A percentile compares a stretch with the other conserved stretches of the same genome.
phyloP scores from a whole-genome alignment of 257 asterid species.

The Penstemon davidsonii region DNA sequence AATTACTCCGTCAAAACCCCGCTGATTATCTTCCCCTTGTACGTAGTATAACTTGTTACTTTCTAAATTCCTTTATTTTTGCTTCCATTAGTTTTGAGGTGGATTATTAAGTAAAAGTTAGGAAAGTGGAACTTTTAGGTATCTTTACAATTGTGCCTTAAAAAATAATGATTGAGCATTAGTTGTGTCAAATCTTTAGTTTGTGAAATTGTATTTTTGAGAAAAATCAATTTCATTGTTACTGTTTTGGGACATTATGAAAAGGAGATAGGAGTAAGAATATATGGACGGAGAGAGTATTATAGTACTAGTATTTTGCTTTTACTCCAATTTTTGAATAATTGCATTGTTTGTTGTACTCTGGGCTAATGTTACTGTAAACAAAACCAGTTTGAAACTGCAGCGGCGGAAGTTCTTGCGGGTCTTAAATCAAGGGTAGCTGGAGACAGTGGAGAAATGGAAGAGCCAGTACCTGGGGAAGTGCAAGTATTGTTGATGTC shows the following conservation, averaged over 20 bases:
- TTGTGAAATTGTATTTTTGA: too few relatives aligned
- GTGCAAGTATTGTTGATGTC: conserved; percentile 89
- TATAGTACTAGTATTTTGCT: conserved; percentile 15
- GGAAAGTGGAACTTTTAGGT: too few relatives aligned
- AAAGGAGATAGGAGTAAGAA: too few relatives aligned
- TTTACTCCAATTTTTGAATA: too few relatives aligned
- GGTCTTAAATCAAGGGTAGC: conserved; percentile 78
- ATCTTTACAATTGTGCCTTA: too few relatives aligned
- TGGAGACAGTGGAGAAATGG: conserved; percentile 83
- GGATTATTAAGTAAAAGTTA: too few relatives aligned
- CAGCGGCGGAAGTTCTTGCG: conserved; percentile 87
- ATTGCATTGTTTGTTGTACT: background rate
- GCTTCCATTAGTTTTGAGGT: too few relatives aligned
- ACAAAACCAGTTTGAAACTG: conserved; percentile 74
- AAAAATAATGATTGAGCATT: too few relatives aligned
- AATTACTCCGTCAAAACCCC: conserved; percentile 79
- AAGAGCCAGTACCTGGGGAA: conserved; percentile 85
- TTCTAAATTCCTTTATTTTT: too few relatives aligned
- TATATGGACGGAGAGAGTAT: background rate
- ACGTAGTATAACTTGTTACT: conserved; percentile 1
- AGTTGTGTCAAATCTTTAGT: too few relatives aligned
- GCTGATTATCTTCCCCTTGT: conserved; percentile 92
- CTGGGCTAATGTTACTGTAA: background rate
- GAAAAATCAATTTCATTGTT: background rate
- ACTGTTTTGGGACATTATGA: too few relatives aligned